Evolutionary conservation across 768 basidiomycete genomes (phyloP).

Genomic region (Podaxis carcinomalis): DNA sequence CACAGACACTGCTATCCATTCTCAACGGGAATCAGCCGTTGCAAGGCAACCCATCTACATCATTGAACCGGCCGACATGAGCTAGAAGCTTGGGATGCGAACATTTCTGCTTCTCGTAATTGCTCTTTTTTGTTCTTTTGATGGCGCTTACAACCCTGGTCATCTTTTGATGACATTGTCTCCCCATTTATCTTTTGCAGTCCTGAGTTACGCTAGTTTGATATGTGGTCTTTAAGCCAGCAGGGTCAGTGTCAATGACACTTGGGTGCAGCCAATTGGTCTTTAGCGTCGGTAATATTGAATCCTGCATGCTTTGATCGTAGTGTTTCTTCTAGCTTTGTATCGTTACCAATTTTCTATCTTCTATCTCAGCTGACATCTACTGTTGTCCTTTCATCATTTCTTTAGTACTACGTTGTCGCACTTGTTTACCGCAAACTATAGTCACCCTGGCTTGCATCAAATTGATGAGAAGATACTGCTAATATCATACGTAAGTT

Average conservation of each 20-base stretch:
- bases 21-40: slow-evolving; percentile 20
- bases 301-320: slow-evolving; percentile 14
- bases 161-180: not conserved
- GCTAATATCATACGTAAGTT: not conserved
- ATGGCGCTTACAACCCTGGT: not conserved
- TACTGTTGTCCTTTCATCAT: slow-evolving; percentile 2
- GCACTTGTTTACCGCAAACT: not conserved
- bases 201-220: not conserved
- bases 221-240: not conserved
- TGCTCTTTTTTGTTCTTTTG: not conserved
- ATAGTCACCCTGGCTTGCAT: not conserved
- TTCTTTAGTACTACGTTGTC: not conserved
- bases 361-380: slow-evolving; percentile 7
- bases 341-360: slow-evolving; percentile 15
- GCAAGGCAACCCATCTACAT: slow-evolving; percentile 2
- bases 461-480: not conserved
- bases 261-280: not conserved
- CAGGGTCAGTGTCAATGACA: not conserved
- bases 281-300: slow-evolving; percentile 5
- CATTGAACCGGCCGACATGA: slow-evolving; percentile 4
- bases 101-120: not conserved
- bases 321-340: slow-evolving; percentile 17
- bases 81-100: not conserved
- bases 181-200: not conserved
- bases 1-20: slow-evolving; percentile 24